Base-by-base conservation (phyloP, 139 green algal species). In the Pycnococcus provasolii region DNA sequence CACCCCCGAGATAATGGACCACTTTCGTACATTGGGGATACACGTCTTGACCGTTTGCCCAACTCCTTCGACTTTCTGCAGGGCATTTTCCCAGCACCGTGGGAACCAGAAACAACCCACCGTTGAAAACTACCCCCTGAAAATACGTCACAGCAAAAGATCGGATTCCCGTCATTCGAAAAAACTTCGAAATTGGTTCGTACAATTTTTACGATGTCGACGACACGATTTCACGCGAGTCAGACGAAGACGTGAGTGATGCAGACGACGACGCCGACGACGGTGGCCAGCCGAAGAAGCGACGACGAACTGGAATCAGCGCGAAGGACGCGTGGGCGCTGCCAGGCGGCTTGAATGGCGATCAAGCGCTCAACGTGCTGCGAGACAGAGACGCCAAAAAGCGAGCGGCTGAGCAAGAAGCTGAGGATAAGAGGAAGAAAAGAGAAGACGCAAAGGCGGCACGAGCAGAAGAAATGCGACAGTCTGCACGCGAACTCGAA, bases 391-490 rank as follows among this genome's bases (percentile, higher is more conserved):
- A 13, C 11, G 13, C 50, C 13, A 55, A 26, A 26, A 55, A 26
- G 13, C 13, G 13, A 26, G 50, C 9, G 50, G 9, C 11, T 13
- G 50, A 55, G 13, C 50, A 55, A 55, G 13, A 26, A 55, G 13
- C 13, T 55, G 13, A 55, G 50, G 13, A 55, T 13, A 55, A 13
- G 11, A 55, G 50, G 13, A 26, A 26, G 6, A 44, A 8, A 7
- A 44, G 54, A 61, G n/a, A 61, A 26, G n/a, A 41, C 54, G 42
- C 54, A 61, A n/a, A n/a, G 54, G 13, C 54, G 54, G 11, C 26
- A 26, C 26, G 26, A 26, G 26, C 26, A 26, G 26, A 26, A 26
- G 26, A 26, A 26, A 26, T 26, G 26, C 26, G 26, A 26, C 26
- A 26, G 26, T 26, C 26, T 26, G 26, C 26, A 26, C 26, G 26